Evolutionary conservation across 495 filamentous ascomycete genomes (phyloP).

Genomic region (Cryomyces antarcticus): DNA sequence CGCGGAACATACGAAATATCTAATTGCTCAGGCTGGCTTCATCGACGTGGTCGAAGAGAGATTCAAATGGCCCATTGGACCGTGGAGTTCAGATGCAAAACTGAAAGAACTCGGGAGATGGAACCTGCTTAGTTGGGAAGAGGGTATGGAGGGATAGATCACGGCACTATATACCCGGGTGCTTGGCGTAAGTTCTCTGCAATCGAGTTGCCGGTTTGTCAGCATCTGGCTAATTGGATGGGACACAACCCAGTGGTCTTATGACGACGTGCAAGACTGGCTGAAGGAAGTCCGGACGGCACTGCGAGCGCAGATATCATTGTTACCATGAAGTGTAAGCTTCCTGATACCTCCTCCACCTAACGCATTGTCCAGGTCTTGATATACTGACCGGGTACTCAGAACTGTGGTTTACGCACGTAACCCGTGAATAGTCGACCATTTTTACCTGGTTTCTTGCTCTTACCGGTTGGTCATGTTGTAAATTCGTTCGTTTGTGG

Average conservation of each 20-base stretch:
- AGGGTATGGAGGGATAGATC: slow-evolving; percentile 6
- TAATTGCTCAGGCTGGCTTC: slow-evolving; percentile 14
- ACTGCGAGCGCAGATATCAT: no score
- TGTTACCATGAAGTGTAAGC: no score
- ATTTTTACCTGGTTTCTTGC: no score
- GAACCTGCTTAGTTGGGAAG: slow-evolving; percentile 10
- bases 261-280: slow-evolving; percentile 7
- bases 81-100: slow-evolving; percentile 6
- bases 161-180: slow-evolving; percentile 3
- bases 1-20: slow-evolving; percentile 6
- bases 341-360: no score
- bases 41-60: slow-evolving; percentile 19
- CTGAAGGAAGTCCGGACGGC: background rate
- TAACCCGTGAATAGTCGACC: no score
- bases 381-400: no score
- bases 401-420: no score
- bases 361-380: no score
- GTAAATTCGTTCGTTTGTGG: no score
- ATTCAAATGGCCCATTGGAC: slow-evolving; percentile 12
- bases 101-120: slow-evolving; percentile 9
- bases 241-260: slow-evolving; percentile 4
- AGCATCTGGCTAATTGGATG: background rate
- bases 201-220: background rate
- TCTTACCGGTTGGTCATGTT: no score
- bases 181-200: slow-evolving; percentile 1